Conservation (phyloP, 2,329 filamentous ascomycete genomes). For the Aspergillus fischeri region DNA sequence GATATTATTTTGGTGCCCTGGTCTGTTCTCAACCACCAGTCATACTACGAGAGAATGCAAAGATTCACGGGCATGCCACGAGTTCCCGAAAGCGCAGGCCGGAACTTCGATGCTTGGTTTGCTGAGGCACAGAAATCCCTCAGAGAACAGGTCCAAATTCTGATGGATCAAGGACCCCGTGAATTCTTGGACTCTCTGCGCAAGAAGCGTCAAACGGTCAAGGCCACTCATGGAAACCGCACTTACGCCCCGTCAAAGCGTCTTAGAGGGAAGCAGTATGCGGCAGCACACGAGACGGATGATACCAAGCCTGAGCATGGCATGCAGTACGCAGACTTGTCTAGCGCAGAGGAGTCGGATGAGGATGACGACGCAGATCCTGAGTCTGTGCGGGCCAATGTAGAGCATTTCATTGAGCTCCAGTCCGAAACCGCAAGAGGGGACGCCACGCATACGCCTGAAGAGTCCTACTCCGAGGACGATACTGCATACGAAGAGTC, state of each 20-base stretch:
- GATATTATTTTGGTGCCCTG: conserved; percentile 56
- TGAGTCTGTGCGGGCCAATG: conserved; percentile 13
- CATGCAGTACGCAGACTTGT: conserved; percentile 12
- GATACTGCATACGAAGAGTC: conserved; percentile 10
- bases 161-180: conserved; percentile 27
- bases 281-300: conserved; percentile 11
- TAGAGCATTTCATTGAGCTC: conserved; percentile 9
- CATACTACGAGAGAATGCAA: conserved; percentile 50
- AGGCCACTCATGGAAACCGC: conserved; percentile 37
- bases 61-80: conserved; percentile 47
- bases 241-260: conserved; percentile 34
- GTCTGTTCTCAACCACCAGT: conserved; percentile 42
- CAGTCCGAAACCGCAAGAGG: neutral
- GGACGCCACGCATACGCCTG: neutral
- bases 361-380: conserved; percentile 7
- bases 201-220: conserved; percentile 24
- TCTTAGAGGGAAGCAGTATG: conserved; percentile 26
- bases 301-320: neutral
- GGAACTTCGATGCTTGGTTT: conserved; percentile 55
- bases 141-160: conserved; percentile 36
- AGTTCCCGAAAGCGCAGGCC: conserved; percentile 37
- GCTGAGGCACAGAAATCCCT: conserved; percentile 41
- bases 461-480: neutral
- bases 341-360: conserved; percentile 13
- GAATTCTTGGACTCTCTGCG: conserved; percentile 30